These are phyloP conservation scores for Helichrysum umbraculigerum DNA, from an alignment of 129 eudicot species.

Conservation along the genomic window DNA sequence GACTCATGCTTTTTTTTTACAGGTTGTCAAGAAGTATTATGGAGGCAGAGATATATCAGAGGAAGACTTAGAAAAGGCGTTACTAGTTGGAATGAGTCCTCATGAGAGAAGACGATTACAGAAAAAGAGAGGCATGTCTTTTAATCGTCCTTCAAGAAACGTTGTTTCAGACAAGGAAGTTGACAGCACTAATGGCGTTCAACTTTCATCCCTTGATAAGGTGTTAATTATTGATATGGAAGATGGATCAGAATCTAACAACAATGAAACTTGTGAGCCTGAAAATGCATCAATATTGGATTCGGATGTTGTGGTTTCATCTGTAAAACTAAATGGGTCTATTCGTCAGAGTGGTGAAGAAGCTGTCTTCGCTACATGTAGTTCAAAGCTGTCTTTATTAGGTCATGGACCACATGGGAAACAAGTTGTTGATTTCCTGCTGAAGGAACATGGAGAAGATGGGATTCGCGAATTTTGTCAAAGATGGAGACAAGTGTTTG, in stretches of 20 bases:
- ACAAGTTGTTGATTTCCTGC: conserved; percentile 70
- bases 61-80: conserved; percentile 79
- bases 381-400: conserved; percentile 64
- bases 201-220: neutral
- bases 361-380: conserved; percentile 36
- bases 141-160: conserved; percentile 24
- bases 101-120: conserved; percentile 65
- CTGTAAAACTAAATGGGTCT: conserved; percentile 28
- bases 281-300: conserved; percentile 26
- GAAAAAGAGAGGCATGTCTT: conserved; percentile 61
- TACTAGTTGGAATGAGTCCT: conserved; percentile 91
- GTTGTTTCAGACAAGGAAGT: conserved; percentile 13
- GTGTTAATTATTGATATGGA: neutral
- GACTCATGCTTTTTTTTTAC: conserved; percentile 15
- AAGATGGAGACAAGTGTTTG: conserved; percentile 95
- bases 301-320: conserved; percentile 16
- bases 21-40: conserved; percentile 80
- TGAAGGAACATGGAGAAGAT: conserved; percentile 76
- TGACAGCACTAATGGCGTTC: conserved; percentile 15
- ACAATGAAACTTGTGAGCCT: conserved; percentile 19
- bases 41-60: conserved; percentile 83
- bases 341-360: conserved; percentile 11
- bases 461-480: conserved; percentile 90
- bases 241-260: neutral
- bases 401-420: conserved; percentile 99